Evolutionary conservation across 164 flowering plant species (phyloP).

Genomic region (Cinnamomum micranthum): DNA sequence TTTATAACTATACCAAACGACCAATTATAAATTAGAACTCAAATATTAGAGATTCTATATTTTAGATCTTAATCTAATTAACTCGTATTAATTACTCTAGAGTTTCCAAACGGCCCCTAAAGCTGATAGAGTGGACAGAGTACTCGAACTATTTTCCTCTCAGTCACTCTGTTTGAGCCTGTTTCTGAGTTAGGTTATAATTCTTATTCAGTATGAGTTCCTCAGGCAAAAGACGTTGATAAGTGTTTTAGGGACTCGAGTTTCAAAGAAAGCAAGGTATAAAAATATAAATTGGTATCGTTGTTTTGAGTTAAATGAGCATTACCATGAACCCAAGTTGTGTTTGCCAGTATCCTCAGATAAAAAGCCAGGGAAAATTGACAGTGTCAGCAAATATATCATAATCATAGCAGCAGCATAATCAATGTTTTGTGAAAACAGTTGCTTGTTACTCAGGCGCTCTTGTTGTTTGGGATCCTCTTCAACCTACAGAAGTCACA

Average conservation of each 20-base stretch:
- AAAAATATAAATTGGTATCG: background rate
- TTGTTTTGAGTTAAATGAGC: background rate
- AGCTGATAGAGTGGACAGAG: no score
- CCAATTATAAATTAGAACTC: no score
- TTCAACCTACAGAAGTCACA: slow-evolving; percentile 32
- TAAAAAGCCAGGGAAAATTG: slow-evolving; percentile 82
- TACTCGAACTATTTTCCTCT: no score
- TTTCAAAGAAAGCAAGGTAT: background rate
- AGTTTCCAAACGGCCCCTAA: no score
- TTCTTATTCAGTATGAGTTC: no score
- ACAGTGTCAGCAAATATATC: slow-evolving; percentile 58
- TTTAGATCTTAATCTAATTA: no score
- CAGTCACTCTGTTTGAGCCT: no score
- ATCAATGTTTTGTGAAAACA: slow-evolving; percentile 55
- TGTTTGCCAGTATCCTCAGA: slow-evolving; percentile 78
- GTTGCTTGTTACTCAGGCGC: slow-evolving; percentile 52
- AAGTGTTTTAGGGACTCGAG: background rate
- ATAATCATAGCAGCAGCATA: slow-evolving; percentile 53
- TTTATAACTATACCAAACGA: no score
- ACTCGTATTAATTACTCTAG: no score
- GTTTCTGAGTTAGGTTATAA: no score
- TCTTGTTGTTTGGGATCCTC: slow-evolving; percentile 23
- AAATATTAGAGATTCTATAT: no score
- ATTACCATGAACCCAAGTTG: slow-evolving; percentile 67
- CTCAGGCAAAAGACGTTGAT: background rate